These are phyloP conservation scores for Chromera velia DNA, from an alignment of 73 alveolate genomes.

Conservation along the genomic window DNA sequence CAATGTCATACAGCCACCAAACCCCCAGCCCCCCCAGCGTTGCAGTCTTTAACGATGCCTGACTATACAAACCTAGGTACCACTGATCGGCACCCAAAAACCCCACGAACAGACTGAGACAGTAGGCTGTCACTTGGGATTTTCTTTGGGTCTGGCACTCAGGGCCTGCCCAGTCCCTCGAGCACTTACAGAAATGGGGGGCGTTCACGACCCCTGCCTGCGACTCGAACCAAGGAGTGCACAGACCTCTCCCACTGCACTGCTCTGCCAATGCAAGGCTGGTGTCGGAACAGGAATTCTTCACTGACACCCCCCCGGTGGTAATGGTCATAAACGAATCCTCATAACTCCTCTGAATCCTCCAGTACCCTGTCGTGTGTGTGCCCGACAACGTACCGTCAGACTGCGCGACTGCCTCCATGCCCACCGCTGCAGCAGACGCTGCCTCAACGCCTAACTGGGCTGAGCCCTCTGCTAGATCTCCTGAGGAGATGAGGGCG, in stretches of 20 bases:
- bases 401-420: conserved; percentile 7
- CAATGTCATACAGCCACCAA: background rate
- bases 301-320: conserved; percentile 15
- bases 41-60: background rate
- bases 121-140: background rate
- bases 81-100: background rate
- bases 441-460: too few relatives aligned
- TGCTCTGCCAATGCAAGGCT: background rate
- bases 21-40: conserved; percentile 1
- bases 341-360: conserved; percentile 13
- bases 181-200: background rate
- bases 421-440: background rate
- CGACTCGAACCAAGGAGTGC: conserved; percentile 5
- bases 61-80: background rate
- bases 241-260: background rate
- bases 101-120: background rate
- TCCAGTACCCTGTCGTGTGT: conserved; percentile 31
- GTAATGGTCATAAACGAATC: conserved; percentile 21
- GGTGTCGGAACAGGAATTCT: background rate
- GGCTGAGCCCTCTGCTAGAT: too few relatives aligned
- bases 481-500: too few relatives aligned
- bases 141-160: background rate
- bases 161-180: background rate
- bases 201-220: background rate
- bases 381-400: conserved; percentile 13